Evolutionary conservation across 2,329 filamentous ascomycete species (phyloP).

Genomic region (Alternaria gaisen): DNA sequence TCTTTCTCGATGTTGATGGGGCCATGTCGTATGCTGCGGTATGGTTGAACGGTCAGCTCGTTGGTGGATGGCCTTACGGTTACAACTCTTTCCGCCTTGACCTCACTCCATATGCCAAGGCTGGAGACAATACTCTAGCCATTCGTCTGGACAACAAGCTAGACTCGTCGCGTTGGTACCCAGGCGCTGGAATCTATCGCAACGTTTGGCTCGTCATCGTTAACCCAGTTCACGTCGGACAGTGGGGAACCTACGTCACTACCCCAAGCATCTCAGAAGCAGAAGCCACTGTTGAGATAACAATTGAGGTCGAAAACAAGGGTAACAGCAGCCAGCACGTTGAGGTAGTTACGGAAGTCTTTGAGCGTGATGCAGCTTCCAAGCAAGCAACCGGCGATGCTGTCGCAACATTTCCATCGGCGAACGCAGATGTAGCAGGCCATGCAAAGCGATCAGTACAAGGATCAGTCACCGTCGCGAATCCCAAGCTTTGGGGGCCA

Average conservation of each 20-base stretch:
- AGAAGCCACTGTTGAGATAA: slow-evolving; percentile 58
- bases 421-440: slow-evolving; percentile 40
- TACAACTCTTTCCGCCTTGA: slow-evolving; percentile 63
- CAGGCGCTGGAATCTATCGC: slow-evolving; percentile 63
- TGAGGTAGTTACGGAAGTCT: slow-evolving; percentile 54
- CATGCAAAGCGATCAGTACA: slow-evolving; percentile 48
- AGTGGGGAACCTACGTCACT: slow-evolving; percentile 61
- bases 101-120: slow-evolving; percentile 55
- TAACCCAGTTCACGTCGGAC: slow-evolving; percentile 55
- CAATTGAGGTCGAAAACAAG: slow-evolving; percentile 59
- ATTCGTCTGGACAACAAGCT: slow-evolving; percentile 62
- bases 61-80: slow-evolving; percentile 63
- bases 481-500: slow-evolving; percentile 61
- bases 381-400: slow-evolving; percentile 27
- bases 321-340: slow-evolving; percentile 46
- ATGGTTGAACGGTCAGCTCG: slow-evolving; percentile 61
- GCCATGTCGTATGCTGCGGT: slow-evolving; percentile 63
- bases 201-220: slow-evolving; percentile 65
- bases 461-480: slow-evolving; percentile 46
- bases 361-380: slow-evolving; percentile 49
- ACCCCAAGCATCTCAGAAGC: slow-evolving; percentile 56
- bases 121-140: slow-evolving; percentile 56
- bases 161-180: slow-evolving; percentile 63
- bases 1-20: slow-evolving; percentile 61
- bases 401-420: slow-evolving; percentile 49